These are phyloP conservation scores for Psidium friedrichsthalianum DNA, from an alignment of 345 rosid genomes.

Conservation along the genomic window DNA sequence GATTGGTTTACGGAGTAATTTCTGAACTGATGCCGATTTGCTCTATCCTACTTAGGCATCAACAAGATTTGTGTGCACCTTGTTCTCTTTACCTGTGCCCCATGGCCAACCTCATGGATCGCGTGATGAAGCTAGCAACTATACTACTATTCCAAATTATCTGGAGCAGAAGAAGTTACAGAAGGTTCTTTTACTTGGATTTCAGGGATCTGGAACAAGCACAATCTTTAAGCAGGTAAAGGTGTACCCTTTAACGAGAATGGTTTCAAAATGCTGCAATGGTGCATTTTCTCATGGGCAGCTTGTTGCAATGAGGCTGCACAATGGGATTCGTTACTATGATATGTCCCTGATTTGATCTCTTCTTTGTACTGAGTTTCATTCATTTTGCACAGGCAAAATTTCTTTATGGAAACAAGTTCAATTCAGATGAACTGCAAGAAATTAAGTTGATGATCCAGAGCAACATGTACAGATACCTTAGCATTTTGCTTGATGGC, in stretches of 20 bases:
- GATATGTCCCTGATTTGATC: neutral
- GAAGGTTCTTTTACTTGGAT: constrained; percentile 82
- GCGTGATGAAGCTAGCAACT: constrained; percentile 69
- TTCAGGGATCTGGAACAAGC: constrained; percentile 90
- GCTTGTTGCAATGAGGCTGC: too few relatives aligned
- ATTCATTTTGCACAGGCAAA: constrained; percentile 58
- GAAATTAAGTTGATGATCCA: constrained; percentile 94
- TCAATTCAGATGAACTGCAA: constrained; percentile 64
- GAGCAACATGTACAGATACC: constrained; percentile 90
- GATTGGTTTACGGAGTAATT: neutral
- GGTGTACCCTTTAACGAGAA: neutral
- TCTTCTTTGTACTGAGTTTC: neutral
- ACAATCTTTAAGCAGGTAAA: constrained; percentile 93
- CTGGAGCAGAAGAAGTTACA: constrained; percentile 69
- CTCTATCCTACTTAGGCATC: constrained; percentile 64
- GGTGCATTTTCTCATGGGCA: neutral
- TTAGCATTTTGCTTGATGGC: constrained; percentile 90
- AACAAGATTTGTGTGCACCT: constrained; percentile 65
- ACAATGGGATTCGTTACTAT: neutral
- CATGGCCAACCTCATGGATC: constrained; percentile 57
- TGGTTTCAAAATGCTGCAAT: neutral
- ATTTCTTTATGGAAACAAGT: constrained; percentile 84
- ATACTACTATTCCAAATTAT: constrained; percentile 65
- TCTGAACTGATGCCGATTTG: constrained; percentile 2
- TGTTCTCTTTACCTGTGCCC: constrained; percentile 89